Percentiles rank a stretch among this genome's conserved stretches.
Conservation (phyloP, 257 asterid species). For the Linderniella brevidens region DNA sequence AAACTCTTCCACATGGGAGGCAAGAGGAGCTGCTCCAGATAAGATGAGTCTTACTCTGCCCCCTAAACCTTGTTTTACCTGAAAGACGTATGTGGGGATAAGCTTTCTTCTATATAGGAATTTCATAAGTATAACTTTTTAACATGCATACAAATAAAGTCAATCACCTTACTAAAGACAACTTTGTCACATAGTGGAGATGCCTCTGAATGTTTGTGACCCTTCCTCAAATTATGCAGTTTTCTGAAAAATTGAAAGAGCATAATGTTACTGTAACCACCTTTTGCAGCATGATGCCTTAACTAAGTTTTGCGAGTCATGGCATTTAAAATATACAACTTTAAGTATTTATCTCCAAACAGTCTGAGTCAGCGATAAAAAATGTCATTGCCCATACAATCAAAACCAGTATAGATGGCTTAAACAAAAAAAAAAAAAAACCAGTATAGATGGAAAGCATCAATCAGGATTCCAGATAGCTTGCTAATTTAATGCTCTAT, state of each 20-base stretch:
- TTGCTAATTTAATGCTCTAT: too few relatives aligned
- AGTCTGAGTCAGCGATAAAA: too few relatives aligned
- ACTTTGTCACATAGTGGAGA: constrained; percentile 62
- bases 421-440: too few relatives aligned
- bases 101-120: constrained; percentile 10
- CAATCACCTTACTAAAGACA: constrained; percentile 72
- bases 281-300: not conserved
- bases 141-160: constrained; percentile 6
- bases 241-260: constrained; percentile 26
- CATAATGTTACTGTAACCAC: not conserved
- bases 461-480: too few relatives aligned
- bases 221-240: constrained; percentile 56
- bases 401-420: too few relatives aligned
- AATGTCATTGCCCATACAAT: too few relatives aligned
- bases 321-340: too few relatives aligned
- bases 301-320: too few relatives aligned
- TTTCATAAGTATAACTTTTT: constrained; percentile 7
- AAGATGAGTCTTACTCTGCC: constrained; percentile 74
- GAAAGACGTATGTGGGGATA: constrained; percentile 10
- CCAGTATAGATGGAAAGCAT: too few relatives aligned
- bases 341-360: too few relatives aligned
- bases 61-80: constrained; percentile 92
- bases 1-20: constrained; percentile 82
- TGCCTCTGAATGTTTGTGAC: constrained; percentile 52
- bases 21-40: constrained; percentile 99